These are phyloP conservation scores for Pseudocercospora cruenta DNA, from an alignment of 2,329 filamentous ascomycete genomes.

Conservation along the genomic window DNA sequence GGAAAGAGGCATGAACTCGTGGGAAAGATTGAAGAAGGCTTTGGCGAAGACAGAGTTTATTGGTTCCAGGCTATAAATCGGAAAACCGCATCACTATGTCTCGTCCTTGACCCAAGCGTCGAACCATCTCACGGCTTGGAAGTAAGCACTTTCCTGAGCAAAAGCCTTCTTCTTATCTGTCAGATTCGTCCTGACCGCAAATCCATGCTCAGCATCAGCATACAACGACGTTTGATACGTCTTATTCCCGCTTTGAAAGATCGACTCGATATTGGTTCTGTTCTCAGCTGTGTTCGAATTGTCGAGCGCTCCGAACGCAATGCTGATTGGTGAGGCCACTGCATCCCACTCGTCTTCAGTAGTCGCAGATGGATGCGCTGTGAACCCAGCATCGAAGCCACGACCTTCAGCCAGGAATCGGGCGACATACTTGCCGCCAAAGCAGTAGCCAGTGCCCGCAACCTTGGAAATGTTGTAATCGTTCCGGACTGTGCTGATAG, in stretches of 20 bases:
- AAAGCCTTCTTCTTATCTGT: conserved; percentile 36
- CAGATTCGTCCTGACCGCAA: conserved; percentile 39
- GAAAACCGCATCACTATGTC: conserved; percentile 3
- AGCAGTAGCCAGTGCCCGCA: conserved; percentile 73
- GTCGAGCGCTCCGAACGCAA: conserved; percentile 48
- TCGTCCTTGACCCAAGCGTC: conserved; percentile 38
- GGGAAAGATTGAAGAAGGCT: not conserved
- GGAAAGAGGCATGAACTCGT: not conserved
- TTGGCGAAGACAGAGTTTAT: not conserved
- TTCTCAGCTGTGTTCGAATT: conserved; percentile 27
- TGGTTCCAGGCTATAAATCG: not conserved
- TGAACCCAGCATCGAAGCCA: conserved; percentile 64
- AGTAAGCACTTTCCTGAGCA: conserved; percentile 41
- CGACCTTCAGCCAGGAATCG: conserved; percentile 61
- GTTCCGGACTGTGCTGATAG: conserved; percentile 53
- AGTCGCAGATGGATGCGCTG: conserved; percentile 72
- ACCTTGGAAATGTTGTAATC: conserved; percentile 59
- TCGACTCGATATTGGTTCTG: conserved; percentile 32
- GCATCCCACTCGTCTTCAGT: conserved; percentile 66
- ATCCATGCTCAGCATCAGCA: conserved; percentile 40
- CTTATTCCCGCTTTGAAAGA: conserved; percentile 35
- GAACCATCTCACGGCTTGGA: conserved; percentile 42
- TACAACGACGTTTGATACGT: conserved; percentile 41
- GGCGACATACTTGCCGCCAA: conserved; percentile 74
- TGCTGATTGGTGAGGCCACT: conserved; percentile 69